These are phyloP conservation scores for Karstenula rhodostoma DNA, from an alignment of 2,329 filamentous ascomycete genomes.

Conservation along the genomic window DNA sequence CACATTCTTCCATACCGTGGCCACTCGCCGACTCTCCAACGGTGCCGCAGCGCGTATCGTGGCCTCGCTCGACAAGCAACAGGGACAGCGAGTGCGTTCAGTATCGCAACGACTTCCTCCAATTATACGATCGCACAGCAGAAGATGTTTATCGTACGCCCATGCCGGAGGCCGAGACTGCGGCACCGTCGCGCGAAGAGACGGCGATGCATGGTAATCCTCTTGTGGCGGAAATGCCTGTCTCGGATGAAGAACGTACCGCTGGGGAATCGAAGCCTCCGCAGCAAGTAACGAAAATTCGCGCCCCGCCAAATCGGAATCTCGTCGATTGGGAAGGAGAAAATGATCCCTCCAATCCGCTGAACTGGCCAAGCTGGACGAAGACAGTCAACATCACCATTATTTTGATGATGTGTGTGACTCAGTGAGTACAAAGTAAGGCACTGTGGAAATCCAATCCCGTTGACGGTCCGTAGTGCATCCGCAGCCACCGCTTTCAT, in stretches of 20 bases:
- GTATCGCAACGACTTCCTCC: not conserved
- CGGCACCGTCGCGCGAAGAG: too few relatives aligned
- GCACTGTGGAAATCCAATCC: not conserved
- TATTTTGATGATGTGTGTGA: slow-evolving; percentile 35
- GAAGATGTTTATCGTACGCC: not conserved
- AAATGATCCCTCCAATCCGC: slow-evolving; percentile 63
- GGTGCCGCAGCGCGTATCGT: not conserved
- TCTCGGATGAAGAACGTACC: too few relatives aligned
- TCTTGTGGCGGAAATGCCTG: too few relatives aligned
- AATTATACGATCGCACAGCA: not conserved
- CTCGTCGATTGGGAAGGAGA: slow-evolving; percentile 66
- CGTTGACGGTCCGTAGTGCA: slow-evolving; percentile 9
- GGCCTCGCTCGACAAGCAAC: slow-evolving; percentile 20
- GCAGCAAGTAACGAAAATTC: not conserved
- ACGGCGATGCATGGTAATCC: not conserved
- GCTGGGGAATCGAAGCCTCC: too few relatives aligned
- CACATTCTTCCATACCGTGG: not conserved
- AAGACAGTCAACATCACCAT: slow-evolving; percentile 25
- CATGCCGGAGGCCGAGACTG: not conserved
- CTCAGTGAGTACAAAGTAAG: slow-evolving; percentile 28
- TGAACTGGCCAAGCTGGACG: slow-evolving; percentile 61
- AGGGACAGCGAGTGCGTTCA: slow-evolving; percentile 47
- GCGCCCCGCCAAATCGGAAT: slow-evolving; percentile 25
- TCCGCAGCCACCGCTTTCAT: slow-evolving; percentile 28
- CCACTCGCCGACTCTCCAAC: not conserved